Percentiles rank a stretch among this genome's conserved stretches.
Conservation (phyloP, 1,284 basidiomycete species). For the Thecaphora thlaspeos region DNA sequence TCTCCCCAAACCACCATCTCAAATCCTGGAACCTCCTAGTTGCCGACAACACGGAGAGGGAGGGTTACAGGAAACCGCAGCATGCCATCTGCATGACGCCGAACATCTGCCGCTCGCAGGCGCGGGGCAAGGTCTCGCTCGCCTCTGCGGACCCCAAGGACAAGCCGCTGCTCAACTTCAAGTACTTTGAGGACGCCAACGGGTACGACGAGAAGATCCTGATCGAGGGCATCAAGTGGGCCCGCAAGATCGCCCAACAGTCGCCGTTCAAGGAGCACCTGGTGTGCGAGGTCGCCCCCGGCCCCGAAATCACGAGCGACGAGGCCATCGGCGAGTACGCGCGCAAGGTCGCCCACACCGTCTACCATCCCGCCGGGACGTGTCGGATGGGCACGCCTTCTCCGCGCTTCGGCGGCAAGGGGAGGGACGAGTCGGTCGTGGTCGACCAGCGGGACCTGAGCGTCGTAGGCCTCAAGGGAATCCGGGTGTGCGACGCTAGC, state of each 20-base stretch:
- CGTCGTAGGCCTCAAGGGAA: conserved; percentile 46
- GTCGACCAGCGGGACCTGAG: conserved; percentile 51
- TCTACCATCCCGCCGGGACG: conserved; percentile 58
- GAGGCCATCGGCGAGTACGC: conserved; percentile 55
- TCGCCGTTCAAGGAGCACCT: conserved; percentile 60
- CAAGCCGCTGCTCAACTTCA: conserved; percentile 62
- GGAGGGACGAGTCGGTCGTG: conserved; percentile 45
- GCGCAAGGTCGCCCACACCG: conserved; percentile 55
- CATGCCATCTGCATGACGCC: conserved; percentile 60
- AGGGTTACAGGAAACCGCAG: conserved; percentile 54
- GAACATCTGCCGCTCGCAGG: conserved; percentile 60
- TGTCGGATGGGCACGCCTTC: conserved; percentile 56
- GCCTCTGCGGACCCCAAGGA: conserved; percentile 59
- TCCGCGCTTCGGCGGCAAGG: conserved; percentile 7
- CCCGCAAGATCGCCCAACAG: conserved; percentile 60
- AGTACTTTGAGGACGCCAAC: conserved; percentile 62
- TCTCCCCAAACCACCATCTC: too few relatives aligned
- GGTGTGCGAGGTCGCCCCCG: conserved; percentile 59
- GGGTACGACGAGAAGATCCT: conserved; percentile 62
- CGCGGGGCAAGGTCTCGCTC: conserved; percentile 56
- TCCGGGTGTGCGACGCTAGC: conserved; percentile 55
- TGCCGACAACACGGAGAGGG: conserved; percentile 55
- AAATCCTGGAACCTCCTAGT: too few relatives aligned
- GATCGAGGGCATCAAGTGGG: conserved; percentile 64
- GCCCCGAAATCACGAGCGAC: conserved; percentile 53